phyloP scores from a whole-genome alignment of 2,329 filamentous ascomycete species.

The Zalaria sp. region DNA sequence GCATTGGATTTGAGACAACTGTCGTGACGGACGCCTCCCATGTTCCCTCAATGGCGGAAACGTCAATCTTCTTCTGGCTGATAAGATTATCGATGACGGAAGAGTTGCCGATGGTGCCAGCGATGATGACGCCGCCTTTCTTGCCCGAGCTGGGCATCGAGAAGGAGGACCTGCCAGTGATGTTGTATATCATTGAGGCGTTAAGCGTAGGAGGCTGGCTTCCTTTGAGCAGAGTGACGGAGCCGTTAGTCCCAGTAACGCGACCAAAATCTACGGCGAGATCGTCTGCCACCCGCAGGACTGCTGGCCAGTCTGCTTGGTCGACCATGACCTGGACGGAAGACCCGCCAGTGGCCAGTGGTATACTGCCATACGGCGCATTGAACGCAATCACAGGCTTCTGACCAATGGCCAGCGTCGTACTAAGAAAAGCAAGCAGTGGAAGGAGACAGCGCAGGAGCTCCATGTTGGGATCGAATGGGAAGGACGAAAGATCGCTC shows the following conservation, averaged over 20 bases:
- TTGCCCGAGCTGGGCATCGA: conserved; percentile 11
- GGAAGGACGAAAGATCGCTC: neutral
- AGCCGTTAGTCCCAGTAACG: conserved; percentile 53
- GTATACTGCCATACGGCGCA: conserved; percentile 17
- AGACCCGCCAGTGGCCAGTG: conserved; percentile 12
- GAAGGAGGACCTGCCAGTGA: conserved; percentile 25
- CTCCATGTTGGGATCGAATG: neutral
- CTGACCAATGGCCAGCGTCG: conserved; percentile 31
- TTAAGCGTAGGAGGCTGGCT: conserved; percentile 28
- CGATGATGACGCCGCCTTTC: conserved; percentile 42
- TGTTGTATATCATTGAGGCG: conserved; percentile 26
- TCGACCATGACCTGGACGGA: conserved; percentile 42
- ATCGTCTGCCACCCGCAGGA: conserved; percentile 53
- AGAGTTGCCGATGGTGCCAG: conserved; percentile 53
- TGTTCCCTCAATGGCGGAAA: conserved; percentile 41
- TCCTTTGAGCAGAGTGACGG: conserved; percentile 29
- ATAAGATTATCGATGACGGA: conserved; percentile 46
- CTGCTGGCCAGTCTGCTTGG: conserved; percentile 49
- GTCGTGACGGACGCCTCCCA: conserved; percentile 57
- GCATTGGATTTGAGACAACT: conserved; percentile 43
- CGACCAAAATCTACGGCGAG: conserved; percentile 55
- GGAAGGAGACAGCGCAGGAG: conserved; percentile 2
- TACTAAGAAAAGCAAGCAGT: conserved; percentile 1
- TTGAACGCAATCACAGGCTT: conserved; percentile 34
- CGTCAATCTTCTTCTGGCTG: conserved; percentile 41